phyloP scores from a whole-genome alignment of 164 flowering plant genomes.

The Cinnamomum chago region DNA sequence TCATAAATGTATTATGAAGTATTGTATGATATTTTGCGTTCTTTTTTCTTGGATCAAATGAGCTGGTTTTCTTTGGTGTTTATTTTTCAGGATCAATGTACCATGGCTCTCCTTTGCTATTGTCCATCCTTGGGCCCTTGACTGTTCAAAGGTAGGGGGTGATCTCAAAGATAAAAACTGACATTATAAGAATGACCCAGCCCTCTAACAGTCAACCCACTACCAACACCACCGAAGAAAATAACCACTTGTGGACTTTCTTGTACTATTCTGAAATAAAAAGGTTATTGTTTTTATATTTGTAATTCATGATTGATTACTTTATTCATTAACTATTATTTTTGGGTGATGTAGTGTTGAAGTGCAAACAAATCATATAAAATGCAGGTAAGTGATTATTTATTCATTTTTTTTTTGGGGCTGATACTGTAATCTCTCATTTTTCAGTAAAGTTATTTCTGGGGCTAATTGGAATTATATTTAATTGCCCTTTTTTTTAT shows the following conservation, averaged over 20 bases:
- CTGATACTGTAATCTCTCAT: background rate
- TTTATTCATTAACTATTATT: background rate
- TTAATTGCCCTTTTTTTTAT: background rate
- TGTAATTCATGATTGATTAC: background rate
- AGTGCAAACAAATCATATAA: constrained; percentile 54
- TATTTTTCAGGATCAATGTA: constrained; percentile 82
- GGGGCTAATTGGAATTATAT: too few species aligned
- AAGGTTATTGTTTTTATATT: background rate
- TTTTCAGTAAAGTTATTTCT: background rate
- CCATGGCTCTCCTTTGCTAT: constrained; percentile 88
- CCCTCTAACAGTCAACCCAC: too few species aligned
- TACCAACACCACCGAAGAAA: background rate
- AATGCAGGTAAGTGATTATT: constrained; percentile 55
- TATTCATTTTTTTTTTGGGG: background rate
- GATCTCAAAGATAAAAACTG: background rate
- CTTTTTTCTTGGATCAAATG: background rate
- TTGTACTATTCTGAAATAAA: background rate
- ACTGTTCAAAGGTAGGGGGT: constrained; percentile 55
- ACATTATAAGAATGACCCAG: too few species aligned
- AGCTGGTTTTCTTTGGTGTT: background rate
- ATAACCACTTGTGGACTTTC: background rate
- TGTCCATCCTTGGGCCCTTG: constrained; percentile 77
- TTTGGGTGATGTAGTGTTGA: constrained; percentile 44
- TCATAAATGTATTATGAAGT: background rate
- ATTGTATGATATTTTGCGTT: background rate